Base-by-base conservation (phyloP, 345 rosid genomes). In the Hirschfeldia incana region DNA sequence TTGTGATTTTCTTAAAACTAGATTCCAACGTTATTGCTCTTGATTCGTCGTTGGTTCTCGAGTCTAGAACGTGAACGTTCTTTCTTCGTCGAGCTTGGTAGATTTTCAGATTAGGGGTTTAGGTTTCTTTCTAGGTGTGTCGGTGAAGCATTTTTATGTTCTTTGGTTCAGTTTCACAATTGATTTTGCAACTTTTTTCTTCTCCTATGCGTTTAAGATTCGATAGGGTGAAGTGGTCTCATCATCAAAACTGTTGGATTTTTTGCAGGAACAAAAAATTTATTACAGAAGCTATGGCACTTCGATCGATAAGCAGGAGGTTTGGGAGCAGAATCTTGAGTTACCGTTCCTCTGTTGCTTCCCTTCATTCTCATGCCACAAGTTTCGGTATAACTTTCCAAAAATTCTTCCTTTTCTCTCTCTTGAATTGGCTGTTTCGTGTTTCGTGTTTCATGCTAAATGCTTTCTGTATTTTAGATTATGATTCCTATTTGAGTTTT, bases 361-460 rank as follows among this genome's bases (percentile, higher is more conserved):
- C 78, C 6, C 86, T 93, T 53, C 98, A 94, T 83, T 91, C 98
- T 42, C 98, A 94, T 68, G 95, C 99, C 83, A 93, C 96, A 12
- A 94, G 99, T 88, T 94, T 94, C 33, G 99, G 98, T 94, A 84
- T 7, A 17, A 26, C 49, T 1, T n/a, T 42, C 51, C 12, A 42
- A 33, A 4, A 60, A 34, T 28, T 5, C 21, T 6, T 74, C 27
- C 1, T 4, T 32, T 26, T 21, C n/a, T 53, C 29, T 75, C 17
- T 55, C 30, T 75, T 36, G 66, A 74, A 11, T 65, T 65, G 9
- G 17, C 10, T 78, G 21, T 21, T 21, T 21, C 21, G 21, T 78
- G 21, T 21, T 21, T 21, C 21, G 21, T 21, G 21, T 21, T 21
- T 21, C 21, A 21, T 21, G 6, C 39, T 51, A 51, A 51, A 51